A percentile compares a stretch with the other conserved stretches of the same genome.
These are phyloP conservation scores for Chlamydomonas urium DNA, from an alignment of 139 green algal genomes.

Conservation along the genomic window DNA sequence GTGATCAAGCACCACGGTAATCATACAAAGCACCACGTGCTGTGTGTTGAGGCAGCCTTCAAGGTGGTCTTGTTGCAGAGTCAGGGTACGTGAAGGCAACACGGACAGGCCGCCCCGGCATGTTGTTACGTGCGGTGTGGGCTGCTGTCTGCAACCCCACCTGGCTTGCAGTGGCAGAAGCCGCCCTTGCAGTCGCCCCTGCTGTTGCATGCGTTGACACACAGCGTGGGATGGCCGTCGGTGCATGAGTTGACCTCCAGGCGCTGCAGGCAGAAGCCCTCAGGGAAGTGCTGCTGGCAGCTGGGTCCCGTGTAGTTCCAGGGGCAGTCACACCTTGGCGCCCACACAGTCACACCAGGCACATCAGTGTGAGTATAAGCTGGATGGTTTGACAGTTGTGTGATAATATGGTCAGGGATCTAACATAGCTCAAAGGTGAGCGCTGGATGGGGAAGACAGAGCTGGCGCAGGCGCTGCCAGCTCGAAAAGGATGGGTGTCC, in stretches of 20 bases:
- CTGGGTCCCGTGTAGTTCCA: constrained; percentile 31
- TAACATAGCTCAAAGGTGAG: neutral
- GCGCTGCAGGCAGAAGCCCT: constrained; percentile 31
- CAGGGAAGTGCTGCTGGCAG: constrained; percentile 1
- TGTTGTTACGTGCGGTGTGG: neutral
- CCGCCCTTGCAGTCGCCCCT: constrained; percentile 13
- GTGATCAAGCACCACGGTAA: neutral
- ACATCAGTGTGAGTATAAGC: neutral
- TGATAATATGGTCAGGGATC: neutral
- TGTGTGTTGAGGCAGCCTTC: no score
- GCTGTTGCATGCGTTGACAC: constrained; percentile 31
- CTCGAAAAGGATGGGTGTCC: neutral
- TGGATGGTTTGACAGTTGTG: neutral
- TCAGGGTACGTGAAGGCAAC: no score
- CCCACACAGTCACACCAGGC: neutral
- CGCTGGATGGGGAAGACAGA: neutral
- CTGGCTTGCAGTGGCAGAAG: constrained; percentile 16
- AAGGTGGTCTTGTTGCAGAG: no score
- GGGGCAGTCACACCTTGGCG: constrained; percentile 30
- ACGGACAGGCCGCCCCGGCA: neutral
- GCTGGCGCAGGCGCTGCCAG: neutral
- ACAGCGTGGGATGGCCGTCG: constrained; percentile 29
- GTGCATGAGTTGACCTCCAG: constrained; percentile 31
- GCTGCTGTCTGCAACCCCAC: neutral
- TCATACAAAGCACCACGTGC: neutral